Conservation (phyloP, 2,329 filamentous ascomycete genomes). For the Huntiella savannae region DNA sequence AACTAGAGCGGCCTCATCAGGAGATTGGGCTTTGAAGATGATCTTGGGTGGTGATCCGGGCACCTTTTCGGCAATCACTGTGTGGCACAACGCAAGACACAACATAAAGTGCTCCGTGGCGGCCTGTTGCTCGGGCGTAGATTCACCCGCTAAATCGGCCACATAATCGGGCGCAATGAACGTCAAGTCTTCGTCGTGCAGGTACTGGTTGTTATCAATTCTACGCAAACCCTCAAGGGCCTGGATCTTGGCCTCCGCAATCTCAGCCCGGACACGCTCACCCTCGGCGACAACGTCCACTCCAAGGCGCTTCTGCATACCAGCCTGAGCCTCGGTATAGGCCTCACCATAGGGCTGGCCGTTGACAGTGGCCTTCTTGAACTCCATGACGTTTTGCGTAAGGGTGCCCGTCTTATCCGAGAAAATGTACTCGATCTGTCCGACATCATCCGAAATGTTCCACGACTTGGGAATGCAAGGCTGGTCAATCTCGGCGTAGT, state of each 20-base stretch:
- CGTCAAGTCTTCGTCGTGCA: conserved; percentile 75
- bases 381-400: conserved; percentile 99
- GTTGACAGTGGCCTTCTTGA: conserved; percentile 95
- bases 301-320: conserved; percentile 83
- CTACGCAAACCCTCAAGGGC: conserved; percentile 57
- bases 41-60: conserved; percentile 84
- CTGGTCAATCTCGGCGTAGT: conserved; percentile 84
- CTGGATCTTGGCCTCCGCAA: conserved; percentile 53
- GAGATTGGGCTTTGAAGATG: conserved; percentile 91
- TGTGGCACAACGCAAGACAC: conserved; percentile 85
- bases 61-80: conserved; percentile 75
- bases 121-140: conserved; percentile 54
- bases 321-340: conserved; percentile 90
- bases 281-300: conserved; percentile 70
- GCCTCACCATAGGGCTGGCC: conserved; percentile 93
- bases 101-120: conserved; percentile 88
- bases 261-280: conserved; percentile 53
- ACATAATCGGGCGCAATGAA: conserved; percentile 87
- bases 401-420: conserved; percentile 94
- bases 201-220: conserved; percentile 74
- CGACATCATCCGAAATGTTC: conserved; percentile 97
- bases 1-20: conserved; percentile 87
- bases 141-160: conserved; percentile 58
- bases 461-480: conserved; percentile 94
- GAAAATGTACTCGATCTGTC: conserved; percentile 98